Evolutionary conservation across 2,329 filamentous ascomycete genomes (phyloP).

Genomic region (Aureobasidium lini): DNA sequence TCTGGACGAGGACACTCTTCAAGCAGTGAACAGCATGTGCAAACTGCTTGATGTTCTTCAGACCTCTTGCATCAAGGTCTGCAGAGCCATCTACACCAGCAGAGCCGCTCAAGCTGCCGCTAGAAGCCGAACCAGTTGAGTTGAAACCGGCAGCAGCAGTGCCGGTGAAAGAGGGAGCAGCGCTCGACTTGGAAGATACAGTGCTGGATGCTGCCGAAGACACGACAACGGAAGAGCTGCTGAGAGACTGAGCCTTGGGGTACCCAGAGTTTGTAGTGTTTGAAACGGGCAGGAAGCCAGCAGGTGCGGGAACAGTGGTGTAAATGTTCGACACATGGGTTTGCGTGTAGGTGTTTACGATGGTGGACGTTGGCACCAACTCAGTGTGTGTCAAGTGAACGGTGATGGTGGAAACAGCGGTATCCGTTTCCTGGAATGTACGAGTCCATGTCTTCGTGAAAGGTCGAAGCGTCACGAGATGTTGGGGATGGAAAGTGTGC

Average conservation of each 20-base stretch:
- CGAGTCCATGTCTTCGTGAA: slow-evolving; percentile 6
- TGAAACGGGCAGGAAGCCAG: background rate
- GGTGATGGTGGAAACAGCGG: background rate
- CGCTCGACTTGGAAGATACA: background rate
- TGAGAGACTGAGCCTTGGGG: background rate
- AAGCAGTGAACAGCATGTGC: slow-evolving; percentile 4
- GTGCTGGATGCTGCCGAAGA: background rate
- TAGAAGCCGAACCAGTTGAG: background rate
- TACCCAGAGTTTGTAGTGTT: background rate
- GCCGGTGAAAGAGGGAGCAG: background rate
- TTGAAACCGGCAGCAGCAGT: background rate
- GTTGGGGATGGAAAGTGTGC: slow-evolving; percentile 7
- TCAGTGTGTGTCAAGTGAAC: background rate
- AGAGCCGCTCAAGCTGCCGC: background rate
- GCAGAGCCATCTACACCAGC: background rate
- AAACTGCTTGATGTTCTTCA: slow-evolving; percentile 3
- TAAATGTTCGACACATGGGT: slow-evolving; percentile 1
- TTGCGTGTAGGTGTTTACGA: background rate
- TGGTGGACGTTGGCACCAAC: slow-evolving; percentile 1
- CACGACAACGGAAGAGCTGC: background rate
- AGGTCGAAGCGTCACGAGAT: background rate
- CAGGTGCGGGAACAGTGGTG: slow-evolving; percentile 1
- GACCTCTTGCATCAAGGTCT: background rate
- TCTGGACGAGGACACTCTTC: slow-evolving; percentile 10
- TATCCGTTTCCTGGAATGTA: slow-evolving; percentile 4